Conservation (phyloP, 768 basidiomycete genomes). For the Mycena sanguinolenta region DNA sequence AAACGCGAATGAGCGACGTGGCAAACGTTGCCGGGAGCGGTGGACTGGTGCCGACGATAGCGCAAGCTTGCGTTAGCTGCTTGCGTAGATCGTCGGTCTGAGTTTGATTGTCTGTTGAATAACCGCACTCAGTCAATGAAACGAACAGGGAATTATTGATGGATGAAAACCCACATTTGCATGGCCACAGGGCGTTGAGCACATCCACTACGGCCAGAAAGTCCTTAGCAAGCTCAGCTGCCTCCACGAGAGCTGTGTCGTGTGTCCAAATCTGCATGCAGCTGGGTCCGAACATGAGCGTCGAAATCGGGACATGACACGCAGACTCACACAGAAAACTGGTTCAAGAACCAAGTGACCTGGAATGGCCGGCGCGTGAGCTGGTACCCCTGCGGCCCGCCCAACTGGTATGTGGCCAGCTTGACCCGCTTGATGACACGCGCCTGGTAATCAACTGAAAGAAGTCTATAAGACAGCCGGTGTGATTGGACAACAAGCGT, state of each 20-base stretch:
- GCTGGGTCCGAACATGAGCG: slow-evolving; percentile 15
- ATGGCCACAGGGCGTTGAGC: slow-evolving; percentile 33
- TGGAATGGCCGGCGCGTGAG: slow-evolving; percentile 79
- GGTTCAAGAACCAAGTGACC: slow-evolving; percentile 78
- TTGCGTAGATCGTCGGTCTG: slow-evolving; percentile 25
- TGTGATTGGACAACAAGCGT: slow-evolving; percentile 48
- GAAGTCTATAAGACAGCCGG: slow-evolving; percentile 34
- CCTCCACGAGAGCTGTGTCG: slow-evolving; percentile 26
- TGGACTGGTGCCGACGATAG: slow-evolving; percentile 5
- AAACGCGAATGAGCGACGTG: slow-evolving; percentile 15
- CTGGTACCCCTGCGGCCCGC: slow-evolving; percentile 64
- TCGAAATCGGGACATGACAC: not conserved
- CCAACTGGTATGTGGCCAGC: slow-evolving; percentile 64
- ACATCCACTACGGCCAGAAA: slow-evolving; percentile 30
- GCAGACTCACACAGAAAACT: slow-evolving; percentile 69
- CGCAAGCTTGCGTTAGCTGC: slow-evolving; percentile 27
- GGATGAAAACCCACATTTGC: slow-evolving; percentile 12
- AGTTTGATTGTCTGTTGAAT: slow-evolving; percentile 19
- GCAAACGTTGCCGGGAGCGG: slow-evolving; percentile 27
- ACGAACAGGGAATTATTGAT: not conserved
- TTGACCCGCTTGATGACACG: slow-evolving; percentile 75
- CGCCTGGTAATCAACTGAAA: slow-evolving; percentile 75
- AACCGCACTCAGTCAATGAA: not conserved
- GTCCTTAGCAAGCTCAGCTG: slow-evolving; percentile 33
- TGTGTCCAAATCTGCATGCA: slow-evolving; percentile 38